Conservation (phyloP, 2,329 filamentous ascomycete genomes). For the Arachnomyces sp. region DNA sequence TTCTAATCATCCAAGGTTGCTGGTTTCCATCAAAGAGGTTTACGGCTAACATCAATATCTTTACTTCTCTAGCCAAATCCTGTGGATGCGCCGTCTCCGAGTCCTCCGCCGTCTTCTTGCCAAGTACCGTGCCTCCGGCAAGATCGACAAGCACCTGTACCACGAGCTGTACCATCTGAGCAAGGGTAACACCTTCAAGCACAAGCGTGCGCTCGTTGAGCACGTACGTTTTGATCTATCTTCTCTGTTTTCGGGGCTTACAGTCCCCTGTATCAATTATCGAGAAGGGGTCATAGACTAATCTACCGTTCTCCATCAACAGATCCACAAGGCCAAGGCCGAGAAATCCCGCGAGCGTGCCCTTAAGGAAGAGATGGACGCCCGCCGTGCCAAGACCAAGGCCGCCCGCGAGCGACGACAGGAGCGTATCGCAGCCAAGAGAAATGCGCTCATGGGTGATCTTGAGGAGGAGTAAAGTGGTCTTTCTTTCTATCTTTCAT, state of each 20-base stretch:
- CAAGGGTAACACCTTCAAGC: conserved; percentile 99
- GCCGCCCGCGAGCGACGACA: conserved; percentile 96
- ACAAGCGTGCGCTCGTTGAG: conserved; percentile 99
- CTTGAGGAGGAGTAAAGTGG: conserved; percentile 42
- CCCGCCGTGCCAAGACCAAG: conserved; percentile 99
- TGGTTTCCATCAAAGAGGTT: neutral
- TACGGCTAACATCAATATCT: no score
- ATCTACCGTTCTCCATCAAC: conserved; percentile 21
- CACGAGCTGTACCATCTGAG: conserved; percentile 99
- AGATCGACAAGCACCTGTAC: conserved; percentile 99
- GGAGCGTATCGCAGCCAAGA: conserved; percentile 87
- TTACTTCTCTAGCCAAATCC: conserved; percentile 64
- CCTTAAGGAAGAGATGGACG: conserved; percentile 99
- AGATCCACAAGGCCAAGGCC: conserved; percentile 99
- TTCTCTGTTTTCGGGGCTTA: neutral
- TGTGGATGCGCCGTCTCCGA: conserved; percentile 99
- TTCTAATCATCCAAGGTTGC: conserved; percentile 3
- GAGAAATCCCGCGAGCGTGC: conserved; percentile 94
- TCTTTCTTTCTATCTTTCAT: conserved; percentile 26
- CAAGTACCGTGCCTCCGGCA: conserved; percentile 99
- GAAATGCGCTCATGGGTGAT: conserved; percentile 73
- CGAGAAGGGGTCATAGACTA: neutral
- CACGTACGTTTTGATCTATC: conserved; percentile 63
- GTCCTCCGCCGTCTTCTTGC: conserved; percentile 97
- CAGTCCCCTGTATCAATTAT: neutral